Evolutionary conservation across 768 basidiomycete genomes (phyloP).

Genomic region (Xanthoconium stramineum): DNA sequence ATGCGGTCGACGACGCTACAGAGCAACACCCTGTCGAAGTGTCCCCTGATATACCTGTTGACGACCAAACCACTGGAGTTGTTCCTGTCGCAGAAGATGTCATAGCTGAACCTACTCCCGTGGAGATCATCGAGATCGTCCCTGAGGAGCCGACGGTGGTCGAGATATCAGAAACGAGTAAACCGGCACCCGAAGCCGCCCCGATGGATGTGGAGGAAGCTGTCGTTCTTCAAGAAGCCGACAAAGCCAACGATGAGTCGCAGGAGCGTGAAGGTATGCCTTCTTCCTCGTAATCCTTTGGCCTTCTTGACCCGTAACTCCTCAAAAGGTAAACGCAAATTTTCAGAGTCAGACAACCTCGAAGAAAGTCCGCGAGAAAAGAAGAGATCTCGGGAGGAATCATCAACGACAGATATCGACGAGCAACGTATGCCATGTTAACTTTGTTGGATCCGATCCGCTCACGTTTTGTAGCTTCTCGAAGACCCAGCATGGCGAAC

Average conservation of each 20-base stretch:
- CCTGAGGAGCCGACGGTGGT: conserved; percentile 8
- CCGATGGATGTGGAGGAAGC: conserved; percentile 17
- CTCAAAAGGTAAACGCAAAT: conserved; percentile 27
- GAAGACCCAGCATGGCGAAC: conserved; percentile 15
- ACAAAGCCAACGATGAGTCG: background rate
- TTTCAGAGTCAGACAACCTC: conserved; percentile 17
- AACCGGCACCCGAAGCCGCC: background rate
- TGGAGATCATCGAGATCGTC: conserved; percentile 2
- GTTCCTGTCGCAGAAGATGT: conserved; percentile 8
- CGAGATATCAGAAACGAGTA: conserved; percentile 5
- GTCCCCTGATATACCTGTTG: conserved; percentile 1
- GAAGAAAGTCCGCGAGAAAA: conserved; percentile 27
- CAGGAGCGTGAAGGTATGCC: conserved; percentile 24
- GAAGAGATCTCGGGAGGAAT: conserved; percentile 27
- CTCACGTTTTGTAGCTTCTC: conserved; percentile 18
- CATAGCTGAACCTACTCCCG: conserved; percentile 1
- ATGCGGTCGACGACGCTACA: background rate
- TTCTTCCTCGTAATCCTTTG: background rate
- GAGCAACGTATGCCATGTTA: conserved; percentile 42
- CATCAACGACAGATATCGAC: conserved; percentile 22
- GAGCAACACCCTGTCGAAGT: conserved; percentile 1
- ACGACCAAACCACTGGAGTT: background rate
- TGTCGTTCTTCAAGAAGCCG: conserved; percentile 9
- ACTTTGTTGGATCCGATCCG: background rate
- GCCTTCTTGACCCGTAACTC: background rate